Conservation (phyloP, 2,329 filamentous ascomycete genomes). For the Capronia epimyces region DNA sequence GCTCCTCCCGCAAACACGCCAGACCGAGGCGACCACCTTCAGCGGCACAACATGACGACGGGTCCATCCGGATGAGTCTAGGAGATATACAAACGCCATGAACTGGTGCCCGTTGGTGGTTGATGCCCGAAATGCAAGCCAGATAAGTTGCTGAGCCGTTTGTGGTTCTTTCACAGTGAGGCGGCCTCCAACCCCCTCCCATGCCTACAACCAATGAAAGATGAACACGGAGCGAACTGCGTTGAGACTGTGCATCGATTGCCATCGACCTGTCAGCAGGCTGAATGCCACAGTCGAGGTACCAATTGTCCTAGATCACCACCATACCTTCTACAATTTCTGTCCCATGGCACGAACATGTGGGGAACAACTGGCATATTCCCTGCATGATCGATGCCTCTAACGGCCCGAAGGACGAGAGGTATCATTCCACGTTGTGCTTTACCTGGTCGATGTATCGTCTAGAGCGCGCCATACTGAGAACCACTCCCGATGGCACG, state of each 20-base stretch:
- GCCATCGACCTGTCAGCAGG: not conserved
- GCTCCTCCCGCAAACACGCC: too few species aligned
- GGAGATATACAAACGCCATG: too few species aligned
- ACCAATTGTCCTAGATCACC: not conserved
- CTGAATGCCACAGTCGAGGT: not conserved
- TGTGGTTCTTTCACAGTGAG: constrained; percentile 5
- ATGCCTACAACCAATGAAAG: not conserved
- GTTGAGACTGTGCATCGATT: not conserved
- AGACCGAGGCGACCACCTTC: too few species aligned
- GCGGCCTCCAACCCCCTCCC: not conserved
- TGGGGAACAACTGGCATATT: not conserved
- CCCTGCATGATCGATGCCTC: not conserved
- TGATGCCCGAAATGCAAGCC: not conserved
- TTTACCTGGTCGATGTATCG: too few species aligned
- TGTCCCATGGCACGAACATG: not conserved
- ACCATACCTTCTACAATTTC: not conserved
- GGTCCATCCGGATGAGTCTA: too few species aligned
- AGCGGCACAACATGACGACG: too few species aligned
- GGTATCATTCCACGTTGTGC: not conserved
- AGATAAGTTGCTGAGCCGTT: not conserved
- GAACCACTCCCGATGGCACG: too few species aligned
- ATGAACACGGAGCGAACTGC: constrained; percentile 3
- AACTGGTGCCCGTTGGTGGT: too few species aligned
- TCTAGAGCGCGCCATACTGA: too few species aligned
- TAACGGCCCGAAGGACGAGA: not conserved